Evolutionary conservation across 345 rosid genomes (phyloP).

Genomic region (Salix caprea): DNA sequence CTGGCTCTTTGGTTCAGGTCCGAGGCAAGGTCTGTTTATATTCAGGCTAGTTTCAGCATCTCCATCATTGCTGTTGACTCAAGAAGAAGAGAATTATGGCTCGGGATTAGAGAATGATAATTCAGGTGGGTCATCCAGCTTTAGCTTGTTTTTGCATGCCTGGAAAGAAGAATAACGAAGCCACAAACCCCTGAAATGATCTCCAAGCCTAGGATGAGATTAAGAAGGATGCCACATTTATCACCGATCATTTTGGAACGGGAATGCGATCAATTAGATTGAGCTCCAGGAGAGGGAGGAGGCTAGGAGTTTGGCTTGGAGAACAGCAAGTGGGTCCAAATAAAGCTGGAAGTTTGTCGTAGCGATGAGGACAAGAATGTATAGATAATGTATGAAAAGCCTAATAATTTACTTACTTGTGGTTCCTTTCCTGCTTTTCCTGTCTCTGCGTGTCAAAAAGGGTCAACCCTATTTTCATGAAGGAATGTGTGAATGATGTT

Average conservation of each 20-base stretch:
- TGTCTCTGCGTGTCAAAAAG: too few species aligned
- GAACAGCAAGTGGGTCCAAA: constrained; percentile 26
- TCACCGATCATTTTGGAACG: too few species aligned
- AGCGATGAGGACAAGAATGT: constrained; percentile 7
- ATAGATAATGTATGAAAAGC: neutral
- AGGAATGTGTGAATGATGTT: too few species aligned
- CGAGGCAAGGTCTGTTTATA: constrained; percentile 49
- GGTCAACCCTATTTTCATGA: too few species aligned
- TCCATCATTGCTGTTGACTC: constrained; percentile 17
- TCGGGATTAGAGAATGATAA: constrained; percentile 13
- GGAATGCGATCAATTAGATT: constrained; percentile 2
- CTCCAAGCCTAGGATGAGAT: too few species aligned
- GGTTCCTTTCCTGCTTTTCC: neutral
- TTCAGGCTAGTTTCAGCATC: constrained; percentile 39
- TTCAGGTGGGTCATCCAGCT: constrained; percentile 30
- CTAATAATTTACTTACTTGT: neutral
- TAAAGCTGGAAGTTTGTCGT: constrained; percentile 29
- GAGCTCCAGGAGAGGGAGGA: neutral
- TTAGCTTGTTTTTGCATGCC: constrained; percentile 49
- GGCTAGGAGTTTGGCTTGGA: neutral
- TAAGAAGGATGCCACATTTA: too few species aligned
- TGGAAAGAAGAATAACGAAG: constrained; percentile 41
- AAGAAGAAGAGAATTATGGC: constrained; percentile 13
- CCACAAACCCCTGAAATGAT: neutral
- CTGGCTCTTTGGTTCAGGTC: constrained; percentile 51